Conservation (phyloP, 179 eudicot species). For the Beta lomatogona region DNA sequence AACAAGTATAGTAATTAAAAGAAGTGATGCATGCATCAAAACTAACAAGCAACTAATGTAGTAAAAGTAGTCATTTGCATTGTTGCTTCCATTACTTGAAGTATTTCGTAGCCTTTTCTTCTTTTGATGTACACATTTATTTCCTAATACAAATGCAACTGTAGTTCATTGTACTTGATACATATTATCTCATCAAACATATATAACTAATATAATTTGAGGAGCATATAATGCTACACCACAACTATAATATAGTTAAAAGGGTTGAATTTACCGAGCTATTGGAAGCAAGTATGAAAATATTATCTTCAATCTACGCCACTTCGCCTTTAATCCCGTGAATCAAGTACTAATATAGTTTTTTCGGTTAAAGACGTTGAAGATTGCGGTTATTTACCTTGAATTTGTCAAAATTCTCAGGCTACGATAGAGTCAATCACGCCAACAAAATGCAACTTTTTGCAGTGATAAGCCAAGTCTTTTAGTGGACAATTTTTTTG, state of each 20-base stretch:
- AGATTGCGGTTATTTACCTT: not conserved
- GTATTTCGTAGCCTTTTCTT: not conserved
- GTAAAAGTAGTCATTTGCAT: not conserved
- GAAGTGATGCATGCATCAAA: not conserved
- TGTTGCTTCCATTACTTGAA: not conserved
- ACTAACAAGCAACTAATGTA: not conserved
- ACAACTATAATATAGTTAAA: no score
- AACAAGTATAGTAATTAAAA: not conserved
- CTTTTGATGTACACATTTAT: not conserved
- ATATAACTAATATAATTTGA: no score
- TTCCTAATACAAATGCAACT: no score
- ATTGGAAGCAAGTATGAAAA: no score
- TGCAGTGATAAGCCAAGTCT: not conserved
- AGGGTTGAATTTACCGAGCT: no score
- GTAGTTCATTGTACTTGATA: not conserved
- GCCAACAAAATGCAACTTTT: not conserved
- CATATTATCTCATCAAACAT: not conserved
- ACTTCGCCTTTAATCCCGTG: not conserved
- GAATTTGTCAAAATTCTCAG: not conserved
- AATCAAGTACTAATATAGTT: not conserved
- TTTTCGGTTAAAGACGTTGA: constrained; percentile 4
- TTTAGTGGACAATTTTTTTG: not conserved
- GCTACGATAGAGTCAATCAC: not conserved
- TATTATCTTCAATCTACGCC: not conserved
- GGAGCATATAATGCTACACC: not conserved